Evolutionary conservation across 2,329 filamentous ascomycete species (phyloP).

Genomic region (Blastomyces parvus): DNA sequence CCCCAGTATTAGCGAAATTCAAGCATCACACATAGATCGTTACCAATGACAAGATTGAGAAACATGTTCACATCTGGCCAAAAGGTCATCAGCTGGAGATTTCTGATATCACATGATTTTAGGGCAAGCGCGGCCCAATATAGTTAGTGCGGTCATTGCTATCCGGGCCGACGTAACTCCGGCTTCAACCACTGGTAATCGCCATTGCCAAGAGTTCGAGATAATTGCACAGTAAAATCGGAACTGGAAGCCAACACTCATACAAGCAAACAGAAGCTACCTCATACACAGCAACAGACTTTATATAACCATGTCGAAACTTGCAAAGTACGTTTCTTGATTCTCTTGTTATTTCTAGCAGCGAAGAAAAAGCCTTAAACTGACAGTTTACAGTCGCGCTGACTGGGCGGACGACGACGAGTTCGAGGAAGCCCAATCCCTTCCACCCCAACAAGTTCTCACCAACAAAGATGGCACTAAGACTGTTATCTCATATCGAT

Average conservation of each 20-base stretch:
- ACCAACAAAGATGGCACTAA: conserved; percentile 98
- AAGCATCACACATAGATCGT: not conserved
- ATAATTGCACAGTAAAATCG: conserved; percentile 9
- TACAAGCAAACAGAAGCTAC: not conserved
- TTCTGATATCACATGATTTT: not conserved
- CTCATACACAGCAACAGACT: not conserved
- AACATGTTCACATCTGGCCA: not conserved
- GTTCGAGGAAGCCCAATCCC: conserved; percentile 74
- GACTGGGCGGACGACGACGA: conserved; percentile 93
- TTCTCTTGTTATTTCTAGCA: not conserved
- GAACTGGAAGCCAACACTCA: not conserved
- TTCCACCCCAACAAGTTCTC: conserved; percentile 80
- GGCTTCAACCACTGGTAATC: not conserved
- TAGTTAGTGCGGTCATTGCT: not conserved
- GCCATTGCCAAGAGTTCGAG: conserved; percentile 1
- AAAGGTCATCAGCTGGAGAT: not conserved
- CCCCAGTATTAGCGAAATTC: not conserved
- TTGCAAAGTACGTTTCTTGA: conserved; percentile 5
- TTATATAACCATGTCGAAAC: conserved; percentile 4
- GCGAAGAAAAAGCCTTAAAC: not conserved
- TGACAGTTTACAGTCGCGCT: conserved; percentile 11
- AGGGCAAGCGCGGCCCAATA: not conserved
- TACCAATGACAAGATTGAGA: not conserved
- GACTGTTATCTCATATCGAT: conserved; percentile 80
- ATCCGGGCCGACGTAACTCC: conserved; percentile 1